These are phyloP conservation scores for Leccinellum albellum DNA, from an alignment of 768 basidiomycete species.

Conservation along the genomic window DNA sequence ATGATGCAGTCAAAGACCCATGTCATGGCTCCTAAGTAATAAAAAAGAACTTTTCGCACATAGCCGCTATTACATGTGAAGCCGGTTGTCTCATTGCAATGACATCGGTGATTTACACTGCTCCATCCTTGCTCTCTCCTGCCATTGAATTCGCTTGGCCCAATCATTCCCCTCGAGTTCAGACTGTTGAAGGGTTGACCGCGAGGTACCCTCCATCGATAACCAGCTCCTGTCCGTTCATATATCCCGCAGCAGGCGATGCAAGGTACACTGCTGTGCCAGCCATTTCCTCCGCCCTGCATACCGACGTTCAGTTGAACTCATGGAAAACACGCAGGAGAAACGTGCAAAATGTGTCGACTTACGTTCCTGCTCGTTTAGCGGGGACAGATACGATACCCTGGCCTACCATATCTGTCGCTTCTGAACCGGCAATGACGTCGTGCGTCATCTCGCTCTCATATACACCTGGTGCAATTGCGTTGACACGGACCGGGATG, in stretches of 20 bases:
- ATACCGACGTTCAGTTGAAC: constrained; percentile 1
- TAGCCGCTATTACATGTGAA: too few relatives aligned
- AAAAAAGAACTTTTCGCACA: not conserved
- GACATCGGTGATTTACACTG: not conserved
- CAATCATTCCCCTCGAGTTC: constrained; percentile 3
- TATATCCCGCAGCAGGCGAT: constrained; percentile 69
- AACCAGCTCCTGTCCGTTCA: constrained; percentile 73
- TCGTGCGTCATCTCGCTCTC: constrained; percentile 72
- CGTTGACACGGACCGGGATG: constrained; percentile 67
- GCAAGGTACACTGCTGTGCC: constrained; percentile 75
- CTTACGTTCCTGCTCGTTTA: constrained; percentile 62
- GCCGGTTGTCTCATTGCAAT: too few relatives aligned
- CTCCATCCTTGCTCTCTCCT: not conserved
- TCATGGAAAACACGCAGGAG: not conserved
- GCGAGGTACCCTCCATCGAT: constrained; percentile 73
- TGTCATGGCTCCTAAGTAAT: constrained; percentile 12
- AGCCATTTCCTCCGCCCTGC: constrained; percentile 68
- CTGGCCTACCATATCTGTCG: constrained; percentile 53
- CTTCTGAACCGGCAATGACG: constrained; percentile 42
- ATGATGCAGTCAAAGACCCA: constrained; percentile 51
- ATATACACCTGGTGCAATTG: constrained; percentile 74
- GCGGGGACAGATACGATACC: constrained; percentile 61
- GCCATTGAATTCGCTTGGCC: not conserved
- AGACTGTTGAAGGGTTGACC: constrained; percentile 61
- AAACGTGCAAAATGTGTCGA: constrained; percentile 13